Conservation (phyloP, 208 protist species). For the Trypanosomatidae sp. region DNA sequence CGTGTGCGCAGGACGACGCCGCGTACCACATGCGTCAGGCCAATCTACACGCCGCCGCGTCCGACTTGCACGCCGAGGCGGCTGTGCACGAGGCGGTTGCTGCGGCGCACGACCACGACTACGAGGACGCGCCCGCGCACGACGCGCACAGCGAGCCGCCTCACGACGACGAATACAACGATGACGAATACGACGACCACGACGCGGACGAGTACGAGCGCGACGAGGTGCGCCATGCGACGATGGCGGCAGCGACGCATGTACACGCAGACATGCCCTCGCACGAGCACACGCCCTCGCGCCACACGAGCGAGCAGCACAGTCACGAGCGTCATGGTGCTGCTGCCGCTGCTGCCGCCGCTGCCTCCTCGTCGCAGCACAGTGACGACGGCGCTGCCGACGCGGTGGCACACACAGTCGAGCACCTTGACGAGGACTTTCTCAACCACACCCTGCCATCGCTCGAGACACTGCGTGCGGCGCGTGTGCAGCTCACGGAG, state of each 20-base stretch:
- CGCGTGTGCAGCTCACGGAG: conserved; percentile 34
- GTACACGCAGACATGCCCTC: no score
- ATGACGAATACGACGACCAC: background rate
- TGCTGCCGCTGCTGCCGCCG: no score
- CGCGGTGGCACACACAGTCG: no score
- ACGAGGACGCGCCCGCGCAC: conserved; percentile 2
- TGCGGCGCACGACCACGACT: background rate
- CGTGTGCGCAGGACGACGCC: no score
- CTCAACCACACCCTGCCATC: conserved; percentile 16
- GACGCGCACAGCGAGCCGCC: conserved; percentile 15
- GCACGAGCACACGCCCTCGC: no score
- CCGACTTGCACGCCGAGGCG: background rate
- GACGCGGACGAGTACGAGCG: background rate
- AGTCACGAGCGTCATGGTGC: no score
- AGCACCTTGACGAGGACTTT: background rate
- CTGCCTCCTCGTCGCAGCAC: no score
- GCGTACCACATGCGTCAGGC: background rate
- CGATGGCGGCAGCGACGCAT: no score
- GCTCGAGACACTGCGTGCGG: conserved; percentile 30
- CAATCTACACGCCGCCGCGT: no score
- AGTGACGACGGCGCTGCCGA: no score
- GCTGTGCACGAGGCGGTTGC: background rate
- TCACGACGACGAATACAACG: conserved; percentile 8
- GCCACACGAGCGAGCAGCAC: no score
- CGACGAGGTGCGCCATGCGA: background rate